These are phyloP conservation scores for Syzygium aromaticum DNA, from an alignment of 345 rosid genomes.

Conservation along the genomic window DNA sequence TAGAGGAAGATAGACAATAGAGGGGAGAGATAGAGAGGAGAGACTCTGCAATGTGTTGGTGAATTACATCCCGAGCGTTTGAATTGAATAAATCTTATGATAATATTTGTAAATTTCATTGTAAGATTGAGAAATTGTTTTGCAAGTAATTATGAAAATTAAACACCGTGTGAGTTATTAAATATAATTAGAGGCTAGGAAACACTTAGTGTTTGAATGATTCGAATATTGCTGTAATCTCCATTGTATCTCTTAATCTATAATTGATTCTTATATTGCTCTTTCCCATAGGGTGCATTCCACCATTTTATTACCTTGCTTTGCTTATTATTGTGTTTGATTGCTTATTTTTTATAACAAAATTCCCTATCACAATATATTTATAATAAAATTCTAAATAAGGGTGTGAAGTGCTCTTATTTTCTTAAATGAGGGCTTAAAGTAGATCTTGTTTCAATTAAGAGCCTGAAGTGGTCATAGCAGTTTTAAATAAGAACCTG, in stretches of 20 bases:
- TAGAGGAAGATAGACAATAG: not conserved
- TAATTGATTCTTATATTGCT: too few species aligned
- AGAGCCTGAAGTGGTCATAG: too few species aligned
- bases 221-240: fast-evolving
- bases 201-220: not conserved
- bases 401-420: too few species aligned
- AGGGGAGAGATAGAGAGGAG: not conserved
- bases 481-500: too few species aligned
- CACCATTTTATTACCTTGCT: not conserved
- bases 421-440: too few species aligned
- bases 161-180: not conserved
- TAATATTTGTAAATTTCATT: not conserved
- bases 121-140: not conserved
- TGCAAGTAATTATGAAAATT: not conserved
- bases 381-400: too few species aligned
- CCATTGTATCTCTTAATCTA: too few species aligned
- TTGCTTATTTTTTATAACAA: too few species aligned
- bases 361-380: too few species aligned
- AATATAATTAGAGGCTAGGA: not conserved
- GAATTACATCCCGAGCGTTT: not conserved
- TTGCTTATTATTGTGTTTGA: not conserved
- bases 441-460: too few species aligned
- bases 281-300: not conserved
- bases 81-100: not conserved
- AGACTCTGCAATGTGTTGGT: not conserved